Conservation (phyloP, 1,284 basidiomycete genomes). For the Heterobasidion occidentale region DNA sequence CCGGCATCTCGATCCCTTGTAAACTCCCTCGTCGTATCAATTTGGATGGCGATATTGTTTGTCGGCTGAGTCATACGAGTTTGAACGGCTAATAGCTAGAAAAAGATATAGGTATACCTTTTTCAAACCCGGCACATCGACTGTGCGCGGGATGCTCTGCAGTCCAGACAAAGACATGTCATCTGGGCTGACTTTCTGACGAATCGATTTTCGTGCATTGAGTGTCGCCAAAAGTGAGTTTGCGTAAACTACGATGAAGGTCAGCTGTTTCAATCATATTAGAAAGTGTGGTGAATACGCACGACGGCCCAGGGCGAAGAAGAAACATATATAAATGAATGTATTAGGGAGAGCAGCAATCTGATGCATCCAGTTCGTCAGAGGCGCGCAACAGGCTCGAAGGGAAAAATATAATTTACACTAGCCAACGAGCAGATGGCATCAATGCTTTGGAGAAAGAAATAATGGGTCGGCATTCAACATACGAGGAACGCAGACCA, state of each 20-base stretch:
- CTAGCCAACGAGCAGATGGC: constrained; percentile 40
- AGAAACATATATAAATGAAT: constrained; percentile 50
- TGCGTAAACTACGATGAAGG: constrained; percentile 34
- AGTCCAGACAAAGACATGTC: constrained; percentile 37
- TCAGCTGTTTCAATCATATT: constrained; percentile 2
- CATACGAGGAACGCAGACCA: not conserved
- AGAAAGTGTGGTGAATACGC: constrained; percentile 10
- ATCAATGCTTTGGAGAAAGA: constrained; percentile 28
- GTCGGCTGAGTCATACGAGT: not conserved
- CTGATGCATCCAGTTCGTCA: constrained; percentile 16
- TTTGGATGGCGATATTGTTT: constrained; percentile 31
- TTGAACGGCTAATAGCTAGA: not conserved
- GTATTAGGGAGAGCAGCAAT: constrained; percentile 39
- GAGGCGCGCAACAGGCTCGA: not conserved
- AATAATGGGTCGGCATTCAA: not conserved
- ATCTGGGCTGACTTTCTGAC: constrained; percentile 31
- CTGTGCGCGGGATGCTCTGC: constrained; percentile 23
- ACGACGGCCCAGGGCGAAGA: constrained; percentile 48
- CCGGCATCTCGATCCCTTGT: constrained; percentile 17
- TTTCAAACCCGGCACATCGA: not conserved
- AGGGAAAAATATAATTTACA: constrained; percentile 21
- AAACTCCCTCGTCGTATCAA: constrained; percentile 43
- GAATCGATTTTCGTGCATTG: constrained; percentile 44
- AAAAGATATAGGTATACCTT: not conserved
- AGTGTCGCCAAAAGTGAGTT: constrained; percentile 49